Conservation (phyloP, 192 early-diverging fungal species). For the Phlyctochytrium arcticum region DNA sequence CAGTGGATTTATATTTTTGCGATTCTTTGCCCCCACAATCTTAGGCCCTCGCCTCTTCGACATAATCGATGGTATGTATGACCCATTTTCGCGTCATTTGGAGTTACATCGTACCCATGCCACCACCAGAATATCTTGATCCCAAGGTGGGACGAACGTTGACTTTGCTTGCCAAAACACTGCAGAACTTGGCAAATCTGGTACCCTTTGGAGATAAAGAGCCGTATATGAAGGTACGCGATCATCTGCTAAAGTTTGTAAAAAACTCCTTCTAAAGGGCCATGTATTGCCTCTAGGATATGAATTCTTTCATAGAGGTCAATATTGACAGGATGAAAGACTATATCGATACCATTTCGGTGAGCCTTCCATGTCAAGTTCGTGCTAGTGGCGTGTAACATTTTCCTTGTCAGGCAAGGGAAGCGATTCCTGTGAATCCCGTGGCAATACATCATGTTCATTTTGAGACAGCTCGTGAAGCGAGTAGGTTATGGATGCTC, state of each 20-base stretch:
- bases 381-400: background rate
- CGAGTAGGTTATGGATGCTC: background rate
- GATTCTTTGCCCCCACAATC: slow-evolving; percentile 51
- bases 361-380: background rate
- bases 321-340: slow-evolving; percentile 17
- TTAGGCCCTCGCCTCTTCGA: slow-evolving; percentile 31
- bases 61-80: slow-evolving; percentile 18
- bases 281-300: background rate
- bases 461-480: slow-evolving; percentile 23
- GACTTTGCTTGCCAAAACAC: slow-evolving; percentile 38
- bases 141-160: slow-evolving; percentile 26
- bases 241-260: too few species aligned
- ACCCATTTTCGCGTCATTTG: background rate
- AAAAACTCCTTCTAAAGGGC: too few species aligned
- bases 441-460: slow-evolving; percentile 16
- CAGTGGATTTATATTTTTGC: slow-evolving; percentile 47
- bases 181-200: slow-evolving; percentile 46
- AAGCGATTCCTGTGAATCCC: slow-evolving; percentile 1
- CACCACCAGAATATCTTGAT: slow-evolving; percentile 23
- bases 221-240: slow-evolving; percentile 23
- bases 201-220: slow-evolving; percentile 36
- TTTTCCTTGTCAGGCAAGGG: slow-evolving; percentile 4
- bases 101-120: background rate
- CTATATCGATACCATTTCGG: slow-evolving; percentile 23
- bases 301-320: slow-evolving; percentile 27